Evolutionary conservation across 805 yeast genomes (phyloP).

Genomic region (Isabelozyma pseudorhagii): DNA sequence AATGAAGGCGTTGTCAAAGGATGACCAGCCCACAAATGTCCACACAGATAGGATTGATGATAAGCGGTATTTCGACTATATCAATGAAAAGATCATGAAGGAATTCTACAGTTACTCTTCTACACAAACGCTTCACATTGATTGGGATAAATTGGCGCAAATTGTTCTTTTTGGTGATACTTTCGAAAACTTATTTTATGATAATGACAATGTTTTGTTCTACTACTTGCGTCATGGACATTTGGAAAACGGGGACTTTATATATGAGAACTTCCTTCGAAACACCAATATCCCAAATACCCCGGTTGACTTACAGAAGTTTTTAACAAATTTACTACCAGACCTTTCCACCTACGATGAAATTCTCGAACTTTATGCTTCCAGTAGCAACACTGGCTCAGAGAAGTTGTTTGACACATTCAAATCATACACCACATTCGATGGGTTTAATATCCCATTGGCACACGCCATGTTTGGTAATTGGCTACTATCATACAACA

Average conservation of each 20-base stretch:
- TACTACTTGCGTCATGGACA: conserved; percentile 11
- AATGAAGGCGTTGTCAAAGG: neutral
- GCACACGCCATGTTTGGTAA: conserved; percentile 24
- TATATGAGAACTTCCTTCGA: conserved; percentile 3
- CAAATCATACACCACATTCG: conserved; percentile 10
- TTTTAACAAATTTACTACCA: neutral
- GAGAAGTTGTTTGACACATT: conserved; percentile 15
- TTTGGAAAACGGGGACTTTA: conserved; percentile 16
- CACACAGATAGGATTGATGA: neutral
- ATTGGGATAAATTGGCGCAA: conserved; percentile 16
- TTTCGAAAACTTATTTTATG: conserved; percentile 8
- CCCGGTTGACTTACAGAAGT: neutral
- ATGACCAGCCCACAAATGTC: neutral
- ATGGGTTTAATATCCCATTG: conserved; percentile 15
- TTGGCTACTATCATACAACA: conserved; percentile 18
- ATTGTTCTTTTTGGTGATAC: conserved; percentile 16
- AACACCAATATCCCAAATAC: neutral
- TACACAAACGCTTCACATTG: conserved; percentile 3
- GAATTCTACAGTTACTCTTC: conserved; percentile 2
- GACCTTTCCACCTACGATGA: conserved; percentile 10
- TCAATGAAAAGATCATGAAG: neutral
- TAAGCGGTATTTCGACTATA: conserved; percentile 1
- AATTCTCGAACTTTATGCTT: conserved; percentile 13
- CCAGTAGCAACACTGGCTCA: conserved; percentile 7
- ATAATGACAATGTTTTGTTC: conserved; percentile 1